Percentiles rank a stretch among this genome's conserved stretches.
Evolutionary conservation across 202 grass and related monocot species (phyloP).

Genomic region (Setaria italica): DNA sequence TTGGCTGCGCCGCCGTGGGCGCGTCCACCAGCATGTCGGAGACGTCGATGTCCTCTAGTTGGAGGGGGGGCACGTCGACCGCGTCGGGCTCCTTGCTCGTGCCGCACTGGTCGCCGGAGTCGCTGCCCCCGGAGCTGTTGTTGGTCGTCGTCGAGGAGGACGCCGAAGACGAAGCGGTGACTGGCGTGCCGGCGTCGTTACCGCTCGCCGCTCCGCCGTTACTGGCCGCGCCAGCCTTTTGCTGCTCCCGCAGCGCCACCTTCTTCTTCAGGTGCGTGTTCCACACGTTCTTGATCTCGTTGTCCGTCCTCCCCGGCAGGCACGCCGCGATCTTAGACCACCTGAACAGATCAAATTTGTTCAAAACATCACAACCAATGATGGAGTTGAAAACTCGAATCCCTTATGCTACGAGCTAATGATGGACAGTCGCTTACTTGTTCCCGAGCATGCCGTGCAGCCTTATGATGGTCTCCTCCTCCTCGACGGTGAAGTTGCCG

Average conservation of each 20-base stretch:
- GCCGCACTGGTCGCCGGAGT: conserved; percentile 50
- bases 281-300: conserved; percentile 83
- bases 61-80: not conserved
- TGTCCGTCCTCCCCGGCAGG: conserved; percentile 70
- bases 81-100: conserved; percentile 43
- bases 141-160: conserved; percentile 40
- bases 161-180: conserved; percentile 37
- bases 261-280: conserved; percentile 81
- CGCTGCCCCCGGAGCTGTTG: conserved; percentile 32
- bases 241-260: conserved; percentile 27
- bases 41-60: conserved; percentile 22
- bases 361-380: not conserved
- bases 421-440: conserved; percentile 57
- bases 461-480: conserved; percentile 88
- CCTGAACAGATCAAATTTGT: conserved; percentile 10
- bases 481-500: conserved; percentile 86
- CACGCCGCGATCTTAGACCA: conserved; percentile 75
- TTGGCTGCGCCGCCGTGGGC: conserved; percentile 16
- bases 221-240: not conserved
- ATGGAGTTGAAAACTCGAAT: not conserved
- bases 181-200: not conserved
- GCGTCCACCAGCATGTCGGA: conserved; percentile 44
- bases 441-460: conserved; percentile 85
- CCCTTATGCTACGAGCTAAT: not conserved
- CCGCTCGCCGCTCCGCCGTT: not conserved